These are phyloP conservation scores for Eucalyptus urophylla DNA, from an alignment of 345 rosid genomes.

Conservation along the genomic window DNA sequence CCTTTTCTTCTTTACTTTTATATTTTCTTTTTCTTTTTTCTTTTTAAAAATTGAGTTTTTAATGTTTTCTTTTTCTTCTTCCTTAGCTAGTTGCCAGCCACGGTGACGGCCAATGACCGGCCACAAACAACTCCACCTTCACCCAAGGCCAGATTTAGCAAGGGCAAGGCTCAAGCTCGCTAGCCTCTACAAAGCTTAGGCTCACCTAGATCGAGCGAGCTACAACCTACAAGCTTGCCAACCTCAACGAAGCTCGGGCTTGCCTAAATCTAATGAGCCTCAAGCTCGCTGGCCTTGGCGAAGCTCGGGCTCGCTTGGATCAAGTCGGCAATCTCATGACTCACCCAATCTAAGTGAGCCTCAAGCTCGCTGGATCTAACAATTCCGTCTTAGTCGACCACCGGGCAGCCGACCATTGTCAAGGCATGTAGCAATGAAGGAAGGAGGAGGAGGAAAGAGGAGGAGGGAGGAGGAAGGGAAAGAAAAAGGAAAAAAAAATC, in stretches of 20 bases:
- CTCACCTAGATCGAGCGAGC: accelerated
- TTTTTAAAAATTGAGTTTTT: too few species aligned
- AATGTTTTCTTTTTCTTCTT: too few species aligned
- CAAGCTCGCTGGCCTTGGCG: accelerated
- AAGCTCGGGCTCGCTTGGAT: accelerated
- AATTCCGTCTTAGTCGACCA: accelerated
- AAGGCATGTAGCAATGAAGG: accelerated
- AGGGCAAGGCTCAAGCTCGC: too few species aligned
- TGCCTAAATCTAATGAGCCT: accelerated
- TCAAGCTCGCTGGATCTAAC: accelerated
- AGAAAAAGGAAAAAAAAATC: accelerated
- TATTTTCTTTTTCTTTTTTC: too few species aligned
- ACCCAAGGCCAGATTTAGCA: accelerated
- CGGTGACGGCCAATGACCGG: accelerated
- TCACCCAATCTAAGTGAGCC: too few species aligned
- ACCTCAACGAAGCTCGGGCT: accelerated
- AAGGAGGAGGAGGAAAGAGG: too few species aligned
- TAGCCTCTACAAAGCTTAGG: accelerated
- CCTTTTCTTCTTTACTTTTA: too few species aligned
- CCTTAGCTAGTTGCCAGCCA: too few species aligned
- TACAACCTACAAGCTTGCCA: accelerated
- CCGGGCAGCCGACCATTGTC: accelerated
- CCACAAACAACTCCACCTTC: too few species aligned
- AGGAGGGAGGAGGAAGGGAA: too few species aligned
- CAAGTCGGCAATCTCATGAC: accelerated